phyloP scores from a whole-genome alignment of 208 protist genomes.

The Leptomonas seymouri region DNA sequence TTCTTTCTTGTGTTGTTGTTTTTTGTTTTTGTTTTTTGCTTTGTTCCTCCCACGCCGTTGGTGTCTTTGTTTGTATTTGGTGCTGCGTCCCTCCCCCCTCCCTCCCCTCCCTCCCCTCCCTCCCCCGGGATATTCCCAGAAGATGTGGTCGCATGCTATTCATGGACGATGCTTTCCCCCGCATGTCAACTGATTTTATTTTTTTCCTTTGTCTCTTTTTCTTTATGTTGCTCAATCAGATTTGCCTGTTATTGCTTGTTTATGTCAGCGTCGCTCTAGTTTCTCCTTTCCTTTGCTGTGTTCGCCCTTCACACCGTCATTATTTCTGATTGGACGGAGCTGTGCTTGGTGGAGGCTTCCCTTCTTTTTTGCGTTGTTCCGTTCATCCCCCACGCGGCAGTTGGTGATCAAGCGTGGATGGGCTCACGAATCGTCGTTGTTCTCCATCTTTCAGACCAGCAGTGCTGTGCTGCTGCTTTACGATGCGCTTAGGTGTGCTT shows the following conservation, averaged over 20 bases:
- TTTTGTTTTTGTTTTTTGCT: conserved; percentile 21
- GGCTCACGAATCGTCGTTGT: no score
- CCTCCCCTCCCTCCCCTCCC: conserved; percentile 13
- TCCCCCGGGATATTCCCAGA: not conserved
- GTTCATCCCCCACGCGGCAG: no score
- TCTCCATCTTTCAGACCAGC: not conserved
- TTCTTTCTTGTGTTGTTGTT: no score
- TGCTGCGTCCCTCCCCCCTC: not conserved
- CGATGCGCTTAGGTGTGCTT: conserved; percentile 10
- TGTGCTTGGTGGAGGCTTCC: no score
- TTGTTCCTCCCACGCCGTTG: not conserved
- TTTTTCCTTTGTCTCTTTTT: not conserved
- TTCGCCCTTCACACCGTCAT: no score
- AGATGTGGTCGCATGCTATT: no score
- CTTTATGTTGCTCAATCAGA: not conserved
- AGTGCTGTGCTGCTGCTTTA: not conserved
- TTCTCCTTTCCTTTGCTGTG: no score
- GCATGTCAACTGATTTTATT: not conserved
- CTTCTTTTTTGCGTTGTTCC: no score
- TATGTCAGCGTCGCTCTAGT: not conserved
- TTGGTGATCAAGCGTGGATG: no score
- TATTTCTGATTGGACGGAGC: no score
- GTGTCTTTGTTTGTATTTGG: conserved; percentile 3
- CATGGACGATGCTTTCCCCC: no score
- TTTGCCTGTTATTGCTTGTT: not conserved